Percentiles rank a stretch among this genome's conserved stretches.
These are phyloP conservation scores for Solanum habrochaites DNA, from an alignment of 257 asterid genomes.

Conservation along the genomic window DNA sequence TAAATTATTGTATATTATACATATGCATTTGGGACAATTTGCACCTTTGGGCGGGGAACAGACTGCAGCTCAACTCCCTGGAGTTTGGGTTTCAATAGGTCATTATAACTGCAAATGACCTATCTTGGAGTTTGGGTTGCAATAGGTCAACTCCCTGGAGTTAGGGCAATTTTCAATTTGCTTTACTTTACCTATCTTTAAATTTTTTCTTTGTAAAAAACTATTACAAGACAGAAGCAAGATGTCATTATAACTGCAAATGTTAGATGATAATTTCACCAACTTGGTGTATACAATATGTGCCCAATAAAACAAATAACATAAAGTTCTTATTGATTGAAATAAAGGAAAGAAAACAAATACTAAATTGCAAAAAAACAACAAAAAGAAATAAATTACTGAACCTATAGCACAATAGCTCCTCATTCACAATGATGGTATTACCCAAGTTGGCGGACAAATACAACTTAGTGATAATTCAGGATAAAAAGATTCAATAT, in stretches of 20 bases:
- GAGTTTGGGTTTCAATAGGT: conserved; percentile 89
- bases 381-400: too few species aligned
- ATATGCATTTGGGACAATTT: conserved; percentile 60
- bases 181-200: too few species aligned
- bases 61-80: conserved; percentile 83
- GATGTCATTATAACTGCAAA: too few species aligned
- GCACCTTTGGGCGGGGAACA: conserved; percentile 93
- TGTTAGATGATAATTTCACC: too few species aligned
- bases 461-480: not conserved
- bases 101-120: too few species aligned
- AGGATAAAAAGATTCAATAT: not conserved
- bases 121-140: conserved; percentile 62
- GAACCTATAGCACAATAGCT: not conserved
- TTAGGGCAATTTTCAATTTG: conserved; percentile 40
- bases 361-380: too few species aligned
- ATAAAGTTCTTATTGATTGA: not conserved
- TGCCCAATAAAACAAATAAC: not conserved
- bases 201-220: too few species aligned
- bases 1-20: too few species aligned
- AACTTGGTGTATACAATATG: too few species aligned
- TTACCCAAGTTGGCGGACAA: not conserved
- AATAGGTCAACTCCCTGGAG: conserved; percentile 85
- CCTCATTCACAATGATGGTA: not conserved
- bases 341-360: not conserved
- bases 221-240: too few species aligned